phyloP scores from a whole-genome alignment of 2,329 filamentous ascomycete genomes.

The Rhynchosporium agropyri region DNA sequence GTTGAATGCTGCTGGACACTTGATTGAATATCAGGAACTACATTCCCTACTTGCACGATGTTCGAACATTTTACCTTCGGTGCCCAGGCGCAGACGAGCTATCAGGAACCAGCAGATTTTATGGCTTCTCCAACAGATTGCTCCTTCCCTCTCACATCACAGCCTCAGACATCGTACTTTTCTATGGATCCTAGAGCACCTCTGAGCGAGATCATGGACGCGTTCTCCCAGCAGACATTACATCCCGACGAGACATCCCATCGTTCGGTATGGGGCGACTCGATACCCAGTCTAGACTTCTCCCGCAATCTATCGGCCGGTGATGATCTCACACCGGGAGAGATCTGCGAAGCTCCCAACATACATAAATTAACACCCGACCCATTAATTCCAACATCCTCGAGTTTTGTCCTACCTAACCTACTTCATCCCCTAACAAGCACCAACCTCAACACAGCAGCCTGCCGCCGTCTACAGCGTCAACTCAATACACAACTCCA shows the following conservation, averaged over 20 bases:
- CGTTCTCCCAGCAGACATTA: constrained; percentile 26
- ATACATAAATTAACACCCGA: constrained; percentile 18
- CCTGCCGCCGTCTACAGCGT: constrained; percentile 32
- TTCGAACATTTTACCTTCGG: constrained; percentile 39
- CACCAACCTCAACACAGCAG: constrained; percentile 19
- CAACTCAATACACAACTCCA: constrained; percentile 37
- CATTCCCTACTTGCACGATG: constrained; percentile 27
- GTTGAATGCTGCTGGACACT: constrained; percentile 1
- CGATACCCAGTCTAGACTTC: constrained; percentile 25
- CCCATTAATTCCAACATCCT: constrained; percentile 19
- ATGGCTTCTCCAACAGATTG: constrained; percentile 35
- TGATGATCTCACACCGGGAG: constrained; percentile 20
- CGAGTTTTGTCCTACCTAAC: constrained; percentile 20
- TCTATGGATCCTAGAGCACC: constrained; percentile 1
- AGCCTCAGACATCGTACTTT: constrained; percentile 17
- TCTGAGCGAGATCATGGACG: constrained; percentile 22
- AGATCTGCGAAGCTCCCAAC: constrained; percentile 27
- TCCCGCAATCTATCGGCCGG: constrained; percentile 15
- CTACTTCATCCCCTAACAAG: constrained; percentile 12
- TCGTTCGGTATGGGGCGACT: constrained; percentile 27
- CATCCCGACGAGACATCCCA: constrained; percentile 26
- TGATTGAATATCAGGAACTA: constrained; percentile 10
- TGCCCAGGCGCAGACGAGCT: constrained; percentile 28
- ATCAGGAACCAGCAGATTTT: constrained; percentile 17
- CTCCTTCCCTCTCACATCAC: constrained; percentile 29